These are phyloP conservation scores for Tricholoma furcatifolium DNA, from an alignment of 768 basidiomycete species.

Conservation along the genomic window DNA sequence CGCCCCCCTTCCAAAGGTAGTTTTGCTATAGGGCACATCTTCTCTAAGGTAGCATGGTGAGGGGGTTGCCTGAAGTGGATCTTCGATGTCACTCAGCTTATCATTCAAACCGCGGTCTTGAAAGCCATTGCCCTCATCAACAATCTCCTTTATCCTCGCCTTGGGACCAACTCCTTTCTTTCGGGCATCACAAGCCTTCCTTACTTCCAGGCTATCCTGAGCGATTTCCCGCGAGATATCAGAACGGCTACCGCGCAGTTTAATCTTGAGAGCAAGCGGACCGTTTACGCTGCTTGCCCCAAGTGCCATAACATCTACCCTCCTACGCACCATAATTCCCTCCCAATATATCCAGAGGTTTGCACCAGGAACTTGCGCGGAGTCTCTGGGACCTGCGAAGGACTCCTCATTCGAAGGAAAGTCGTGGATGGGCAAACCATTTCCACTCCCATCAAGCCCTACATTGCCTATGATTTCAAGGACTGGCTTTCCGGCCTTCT, in stretches of 20 bases:
- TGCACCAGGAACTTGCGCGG: constrained; percentile 12
- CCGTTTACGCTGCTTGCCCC: constrained; percentile 18
- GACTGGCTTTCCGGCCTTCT: constrained; percentile 28
- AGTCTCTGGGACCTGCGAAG: not conserved
- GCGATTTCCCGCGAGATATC: constrained; percentile 12
- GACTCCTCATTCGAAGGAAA: constrained; percentile 7
- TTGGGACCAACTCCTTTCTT: not conserved
- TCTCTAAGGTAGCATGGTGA: no score
- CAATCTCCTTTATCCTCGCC: not conserved
- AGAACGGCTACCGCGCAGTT: constrained; percentile 6
- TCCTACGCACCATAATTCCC: not conserved
- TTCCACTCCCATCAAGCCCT: constrained; percentile 20
- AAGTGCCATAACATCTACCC: constrained; percentile 17
- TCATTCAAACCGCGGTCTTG: constrained; percentile 7
- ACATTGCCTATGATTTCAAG: constrained; percentile 21
- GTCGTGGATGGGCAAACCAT: not conserved
- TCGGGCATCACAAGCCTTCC: not conserved
- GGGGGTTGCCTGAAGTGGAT: no score
- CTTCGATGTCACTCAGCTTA: constrained; percentile 6
- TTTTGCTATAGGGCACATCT: no score
- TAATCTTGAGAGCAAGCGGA: constrained; percentile 16
- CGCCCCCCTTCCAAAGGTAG: no score
- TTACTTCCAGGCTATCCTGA: constrained; percentile 3
- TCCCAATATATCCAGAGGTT: constrained; percentile 5
- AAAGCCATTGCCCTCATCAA: not conserved